Base-by-base conservation (phyloP, 805 yeast species). In the Kregervanrija pseudodelftensis region DNA sequence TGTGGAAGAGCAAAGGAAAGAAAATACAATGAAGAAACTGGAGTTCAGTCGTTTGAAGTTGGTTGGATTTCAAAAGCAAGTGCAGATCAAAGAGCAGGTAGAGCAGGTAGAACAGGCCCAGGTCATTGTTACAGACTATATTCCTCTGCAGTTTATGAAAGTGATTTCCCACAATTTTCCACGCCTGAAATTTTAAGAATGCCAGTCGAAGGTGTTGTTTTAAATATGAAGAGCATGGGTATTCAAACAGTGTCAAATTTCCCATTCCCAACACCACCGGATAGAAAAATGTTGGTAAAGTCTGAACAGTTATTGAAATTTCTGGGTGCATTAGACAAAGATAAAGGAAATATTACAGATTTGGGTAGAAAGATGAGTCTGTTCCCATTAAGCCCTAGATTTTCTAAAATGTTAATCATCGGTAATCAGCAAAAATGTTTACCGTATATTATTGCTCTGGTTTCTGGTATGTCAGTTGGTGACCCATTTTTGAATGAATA, bases 91-190 rank as follows among this genome's bases (percentile, higher is more conserved):
- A 76, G 99, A 68, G 68, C 65, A 14, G 66, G 66, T 50, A 76
- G 96, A 68, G 95, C 96, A 9, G 96, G 96, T 33, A 78, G 96
- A 70, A 87, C 95, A 0, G 99, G 98, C 0, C 97, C 99, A 0
- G 99, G 99, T 47, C 98, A 93, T 58, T 87, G 96, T 61, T 93
- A 93, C 61, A 70, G 99, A 48, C 64, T 93, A 11, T 93, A 73
- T 57, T 91, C 98, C 0, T 90, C 98, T 12, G 99, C 99, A 2
- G 85, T 95, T 8, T 93, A 72, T 61, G 97, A 93, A 59, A 77
- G 80, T 49, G 93, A 83, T 51, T 93, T 93, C 60, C 72, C 72
- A 3, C 88, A 83, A 57, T 93, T 93, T 57, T 74, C 93, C 10
- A 72, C 71, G 44, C 98, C 99, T 0, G 99, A 93, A 61, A 90